Evolutionary conservation across 202 grass and related monocot species (phyloP).

Genomic region (Panicum virgatum): DNA sequence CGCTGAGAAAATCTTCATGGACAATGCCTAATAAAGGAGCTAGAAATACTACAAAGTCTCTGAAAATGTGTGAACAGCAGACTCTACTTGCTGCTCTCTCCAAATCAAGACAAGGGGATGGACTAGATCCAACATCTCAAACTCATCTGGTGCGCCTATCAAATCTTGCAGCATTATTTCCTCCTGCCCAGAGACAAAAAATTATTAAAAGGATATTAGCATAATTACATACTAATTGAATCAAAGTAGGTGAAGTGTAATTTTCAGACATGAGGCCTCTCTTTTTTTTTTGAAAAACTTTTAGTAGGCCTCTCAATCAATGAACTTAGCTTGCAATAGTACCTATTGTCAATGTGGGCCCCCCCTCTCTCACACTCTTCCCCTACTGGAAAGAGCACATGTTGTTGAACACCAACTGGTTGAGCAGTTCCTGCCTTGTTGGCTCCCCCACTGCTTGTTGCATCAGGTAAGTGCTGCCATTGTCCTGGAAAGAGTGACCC

Average conservation of each 20-base stretch:
- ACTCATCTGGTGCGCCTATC: slow-evolving; percentile 59
- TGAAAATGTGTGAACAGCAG: slow-evolving; percentile 36
- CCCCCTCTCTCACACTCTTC: slow-evolving; percentile 30
- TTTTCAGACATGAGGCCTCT: slow-evolving; percentile 26
- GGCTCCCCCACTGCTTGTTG: slow-evolving; percentile 64
- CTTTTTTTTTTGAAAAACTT: too few relatives aligned
- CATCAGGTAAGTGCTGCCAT: slow-evolving; percentile 53
- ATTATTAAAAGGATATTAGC: background rate
- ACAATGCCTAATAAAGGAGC: slow-evolving; percentile 39
- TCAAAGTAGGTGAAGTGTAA: slow-evolving; percentile 11
- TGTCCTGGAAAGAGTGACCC: slow-evolving; percentile 51
- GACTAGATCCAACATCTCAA: slow-evolving; percentile 69
- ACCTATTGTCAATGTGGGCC: slow-evolving; percentile 63
- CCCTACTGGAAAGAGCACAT: slow-evolving; percentile 77
- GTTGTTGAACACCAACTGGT: slow-evolving; percentile 70
- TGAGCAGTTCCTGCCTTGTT: slow-evolving; percentile 71
- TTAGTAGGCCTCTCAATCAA: slow-evolving; percentile 36
- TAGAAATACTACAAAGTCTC: slow-evolving; percentile 37
- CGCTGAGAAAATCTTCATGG: slow-evolving; percentile 38
- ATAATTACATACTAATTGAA: background rate
- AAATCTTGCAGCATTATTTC: slow-evolving; percentile 57
- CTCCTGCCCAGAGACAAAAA: slow-evolving; percentile 37
- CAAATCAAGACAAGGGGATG: slow-evolving; percentile 63
- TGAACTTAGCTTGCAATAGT: slow-evolving; percentile 36
- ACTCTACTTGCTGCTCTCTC: slow-evolving; percentile 32